Evolutionary conservation across 2,329 filamentous ascomycete species (phyloP), one percentile per base, ranked within the genome.

Genomic region (Monosporascus ibericus): DNA sequence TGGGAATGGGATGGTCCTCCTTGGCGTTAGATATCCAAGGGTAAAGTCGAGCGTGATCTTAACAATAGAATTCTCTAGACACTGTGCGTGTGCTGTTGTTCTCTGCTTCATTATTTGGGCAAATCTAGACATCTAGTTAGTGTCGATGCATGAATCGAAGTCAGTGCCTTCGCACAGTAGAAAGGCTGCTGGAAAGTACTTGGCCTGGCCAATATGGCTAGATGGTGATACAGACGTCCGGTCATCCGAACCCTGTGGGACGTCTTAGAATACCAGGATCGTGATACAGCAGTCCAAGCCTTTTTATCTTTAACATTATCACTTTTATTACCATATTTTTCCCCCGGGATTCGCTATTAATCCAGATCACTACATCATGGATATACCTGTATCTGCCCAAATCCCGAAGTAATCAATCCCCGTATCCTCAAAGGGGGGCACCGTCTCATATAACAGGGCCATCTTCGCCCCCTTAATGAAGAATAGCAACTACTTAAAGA

Each of bases 371-470:
- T 24, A 49, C 42, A 18, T 25, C 9, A 14, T 14, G 17, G 20
- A 59, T 59, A 53, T 48, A 65, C 55, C 79, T 67, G 44, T 95
- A 96, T 20, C 92, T 77, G 0, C 86, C 87, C 0, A 97, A 70
- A 63, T 97, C 0, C 92, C 92, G 0, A 97, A 72, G 50, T 91
- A 96, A 59, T 96, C 92, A 7, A 95, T 89, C 92, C 92, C 97
- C 0, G 89, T 96, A 52, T 94, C 88, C 49, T 88, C 81, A 58
- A 58, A 96, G 0, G 81, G 77, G 0, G 88, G 85, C 0, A 96
- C 89, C 0, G 89, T 95, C 62, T 97, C 92, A 54, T 90, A 88
- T 0, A 96, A 70, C 0, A 96, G 70, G 0, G 89, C 87, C 80
- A 96, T 90, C 83, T 9, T 27, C 8, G 2, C 3, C 8, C 27